Evolutionary conservation across 208 protist species (phyloP).

Genomic region (Strigomonas galati): DNA sequence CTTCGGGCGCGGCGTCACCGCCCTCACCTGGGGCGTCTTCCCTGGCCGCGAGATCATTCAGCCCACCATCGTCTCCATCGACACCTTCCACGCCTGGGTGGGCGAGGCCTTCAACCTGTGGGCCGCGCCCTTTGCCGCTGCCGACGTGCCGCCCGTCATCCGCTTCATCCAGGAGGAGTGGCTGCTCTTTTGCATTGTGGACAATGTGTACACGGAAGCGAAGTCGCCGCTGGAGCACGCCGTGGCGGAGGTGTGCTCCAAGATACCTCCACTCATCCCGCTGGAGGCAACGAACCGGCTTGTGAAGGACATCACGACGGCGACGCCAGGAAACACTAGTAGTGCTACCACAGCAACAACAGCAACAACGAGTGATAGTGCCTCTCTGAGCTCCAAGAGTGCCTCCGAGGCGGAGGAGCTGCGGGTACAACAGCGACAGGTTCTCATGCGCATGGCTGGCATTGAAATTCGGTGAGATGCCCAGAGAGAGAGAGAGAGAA

Average conservation of each 20-base stretch:
- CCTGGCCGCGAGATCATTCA: slow-evolving; percentile 56
- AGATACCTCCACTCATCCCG: slow-evolving; percentile 35
- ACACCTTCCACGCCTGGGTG: slow-evolving; percentile 52
- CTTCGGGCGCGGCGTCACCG: slow-evolving; percentile 39
- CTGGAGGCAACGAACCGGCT: neutral
- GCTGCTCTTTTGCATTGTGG: slow-evolving; percentile 47
- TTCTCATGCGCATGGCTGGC: no score
- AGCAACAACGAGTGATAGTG: no score
- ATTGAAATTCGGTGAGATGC: no score
- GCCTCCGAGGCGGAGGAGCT: no score
- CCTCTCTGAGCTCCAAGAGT: no score
- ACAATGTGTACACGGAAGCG: slow-evolving; percentile 42
- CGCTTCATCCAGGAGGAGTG: slow-evolving; percentile 42
- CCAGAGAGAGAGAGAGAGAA: no score
- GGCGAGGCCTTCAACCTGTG: slow-evolving; percentile 61
- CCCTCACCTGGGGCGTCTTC: slow-evolving; percentile 75
- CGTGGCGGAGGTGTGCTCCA: slow-evolving; percentile 38
- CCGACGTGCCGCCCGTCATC: slow-evolving; percentile 37
- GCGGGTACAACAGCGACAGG: no score
- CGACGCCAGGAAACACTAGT: no score
- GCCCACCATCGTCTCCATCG: slow-evolving; percentile 62
- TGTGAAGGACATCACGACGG: no score
- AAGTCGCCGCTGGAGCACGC: slow-evolving; percentile 34
- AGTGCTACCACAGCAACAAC: no score
- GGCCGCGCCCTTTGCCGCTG: slow-evolving; percentile 27